phyloP scores from a whole-genome alignment of 2,329 filamentous ascomycete species.

The Diaporthe longicolla region DNA sequence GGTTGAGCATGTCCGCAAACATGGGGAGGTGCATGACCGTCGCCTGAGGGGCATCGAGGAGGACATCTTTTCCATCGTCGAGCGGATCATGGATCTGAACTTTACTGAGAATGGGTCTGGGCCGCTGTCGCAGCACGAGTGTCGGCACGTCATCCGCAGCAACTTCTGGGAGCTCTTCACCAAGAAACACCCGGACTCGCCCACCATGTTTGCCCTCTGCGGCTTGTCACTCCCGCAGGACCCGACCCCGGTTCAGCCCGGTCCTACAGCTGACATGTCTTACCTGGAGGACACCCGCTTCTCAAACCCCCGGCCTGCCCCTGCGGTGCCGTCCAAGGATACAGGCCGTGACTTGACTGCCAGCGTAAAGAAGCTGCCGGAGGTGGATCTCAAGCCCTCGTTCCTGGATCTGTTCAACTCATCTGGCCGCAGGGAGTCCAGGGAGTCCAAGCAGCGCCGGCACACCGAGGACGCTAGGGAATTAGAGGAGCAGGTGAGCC shows the following conservation, averaged over 20 bases:
- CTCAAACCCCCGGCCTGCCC: background rate
- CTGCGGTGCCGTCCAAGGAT: background rate
- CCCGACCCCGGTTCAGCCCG: background rate
- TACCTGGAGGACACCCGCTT: background rate
- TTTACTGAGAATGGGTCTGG: constrained; percentile 42
- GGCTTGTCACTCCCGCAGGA: constrained; percentile 47
- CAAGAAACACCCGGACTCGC: constrained; percentile 45
- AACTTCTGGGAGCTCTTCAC: constrained; percentile 47
- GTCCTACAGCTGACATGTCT: constrained; percentile 46
- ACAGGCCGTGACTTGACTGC: constrained; percentile 18
- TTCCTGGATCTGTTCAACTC: constrained; percentile 6
- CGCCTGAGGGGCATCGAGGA: constrained; percentile 46
- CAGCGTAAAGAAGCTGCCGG: background rate
- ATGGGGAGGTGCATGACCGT: constrained; percentile 21
- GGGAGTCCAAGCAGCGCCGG: background rate
- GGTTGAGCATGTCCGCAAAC: constrained; percentile 46
- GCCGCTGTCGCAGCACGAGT: constrained; percentile 36
- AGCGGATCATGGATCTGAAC: constrained; percentile 47
- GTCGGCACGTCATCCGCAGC: constrained; percentile 40
- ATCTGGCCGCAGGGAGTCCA: background rate
- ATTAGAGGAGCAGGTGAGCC: background rate
- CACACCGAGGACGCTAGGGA: background rate
- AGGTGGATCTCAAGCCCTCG: background rate
- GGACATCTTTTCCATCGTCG: constrained; percentile 55
- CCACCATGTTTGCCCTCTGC: constrained; percentile 49